Conservation (phyloP, 257 asterid species). For the Marsdenia floribunda region DNA sequence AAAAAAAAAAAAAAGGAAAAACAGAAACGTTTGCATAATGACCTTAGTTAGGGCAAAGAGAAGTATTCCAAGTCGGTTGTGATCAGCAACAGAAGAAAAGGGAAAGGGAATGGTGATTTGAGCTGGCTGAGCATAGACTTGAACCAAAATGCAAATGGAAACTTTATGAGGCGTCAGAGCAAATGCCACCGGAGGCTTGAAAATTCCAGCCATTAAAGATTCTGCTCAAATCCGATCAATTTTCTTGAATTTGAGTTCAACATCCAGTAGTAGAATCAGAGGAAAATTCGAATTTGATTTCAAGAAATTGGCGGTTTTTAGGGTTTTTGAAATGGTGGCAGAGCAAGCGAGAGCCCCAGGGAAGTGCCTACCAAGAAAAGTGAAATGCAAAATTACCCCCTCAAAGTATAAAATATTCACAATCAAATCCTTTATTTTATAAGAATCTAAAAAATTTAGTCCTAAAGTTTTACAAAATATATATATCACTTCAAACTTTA, state of each 20-base stretch:
- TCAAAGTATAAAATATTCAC: too few relatives aligned
- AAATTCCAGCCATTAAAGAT: not conserved
- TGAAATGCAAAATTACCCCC: too few relatives aligned
- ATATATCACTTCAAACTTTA: too few relatives aligned
- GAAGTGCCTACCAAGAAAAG: too few relatives aligned
- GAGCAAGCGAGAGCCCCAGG: not conserved
- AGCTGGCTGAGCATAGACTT: constrained; percentile 77
- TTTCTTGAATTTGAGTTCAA: not conserved
- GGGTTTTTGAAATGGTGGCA: not conserved
- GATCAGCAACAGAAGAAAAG: constrained; percentile 83
- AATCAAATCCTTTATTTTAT: too few relatives aligned
- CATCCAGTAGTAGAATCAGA: not conserved
- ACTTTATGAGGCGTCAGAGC: constrained; percentile 81
- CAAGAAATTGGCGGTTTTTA: not conserved
- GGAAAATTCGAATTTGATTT: not conserved
- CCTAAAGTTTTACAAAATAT: too few relatives aligned
- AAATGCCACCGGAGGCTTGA: constrained; percentile 23
- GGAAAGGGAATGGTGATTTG: constrained; percentile 70
- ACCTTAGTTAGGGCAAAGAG: constrained; percentile 77
- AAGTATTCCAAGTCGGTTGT: constrained; percentile 74
- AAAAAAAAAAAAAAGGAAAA: not conserved
- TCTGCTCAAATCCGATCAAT: not conserved
- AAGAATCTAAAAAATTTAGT: too few relatives aligned
- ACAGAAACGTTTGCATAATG: not conserved
- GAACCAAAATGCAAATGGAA: constrained; percentile 67